Evolutionary conservation across 75 land plant genomes (phyloP).

Genomic region (Pinus albicaulis): DNA sequence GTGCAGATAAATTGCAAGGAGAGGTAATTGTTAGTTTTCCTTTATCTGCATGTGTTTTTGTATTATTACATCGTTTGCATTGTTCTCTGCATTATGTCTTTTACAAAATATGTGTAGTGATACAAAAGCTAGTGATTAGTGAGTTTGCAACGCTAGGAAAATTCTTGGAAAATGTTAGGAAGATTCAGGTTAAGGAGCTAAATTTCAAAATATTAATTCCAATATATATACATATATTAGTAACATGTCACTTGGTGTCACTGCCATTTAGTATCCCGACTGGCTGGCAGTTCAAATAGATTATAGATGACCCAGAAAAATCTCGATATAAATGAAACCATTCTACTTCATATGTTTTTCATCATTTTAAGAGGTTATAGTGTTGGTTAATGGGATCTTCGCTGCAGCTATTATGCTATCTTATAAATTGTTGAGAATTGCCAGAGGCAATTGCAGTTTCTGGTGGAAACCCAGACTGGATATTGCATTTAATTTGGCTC

Average conservation of each 20-base stretch:
- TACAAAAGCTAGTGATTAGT: background rate
- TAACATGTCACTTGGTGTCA: background rate
- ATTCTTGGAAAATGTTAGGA: background rate
- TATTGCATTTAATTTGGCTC: no score
- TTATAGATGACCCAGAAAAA: background rate
- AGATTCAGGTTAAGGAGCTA: background rate
- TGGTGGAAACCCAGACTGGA: no score
- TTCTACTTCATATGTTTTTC: no score
- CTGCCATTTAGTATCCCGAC: background rate
- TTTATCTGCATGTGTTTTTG: background rate
- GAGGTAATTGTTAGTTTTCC: constrained; percentile 23
- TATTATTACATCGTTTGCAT: background rate
- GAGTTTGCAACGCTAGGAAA: background rate
- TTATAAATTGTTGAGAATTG: no score
- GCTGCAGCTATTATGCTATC: no score
- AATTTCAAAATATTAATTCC: background rate
- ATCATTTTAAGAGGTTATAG: no score
- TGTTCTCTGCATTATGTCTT: background rate
- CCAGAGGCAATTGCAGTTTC: no score
- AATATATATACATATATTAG: background rate
- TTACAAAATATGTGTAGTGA: background rate
- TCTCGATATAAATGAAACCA: no score
- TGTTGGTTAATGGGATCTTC: no score
- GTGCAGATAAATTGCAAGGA: constrained; percentile 26
- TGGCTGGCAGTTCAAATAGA: background rate